These are phyloP conservation scores for Pleurotus tuber-regium DNA, from an alignment of 768 basidiomycete genomes.

Conservation along the genomic window DNA sequence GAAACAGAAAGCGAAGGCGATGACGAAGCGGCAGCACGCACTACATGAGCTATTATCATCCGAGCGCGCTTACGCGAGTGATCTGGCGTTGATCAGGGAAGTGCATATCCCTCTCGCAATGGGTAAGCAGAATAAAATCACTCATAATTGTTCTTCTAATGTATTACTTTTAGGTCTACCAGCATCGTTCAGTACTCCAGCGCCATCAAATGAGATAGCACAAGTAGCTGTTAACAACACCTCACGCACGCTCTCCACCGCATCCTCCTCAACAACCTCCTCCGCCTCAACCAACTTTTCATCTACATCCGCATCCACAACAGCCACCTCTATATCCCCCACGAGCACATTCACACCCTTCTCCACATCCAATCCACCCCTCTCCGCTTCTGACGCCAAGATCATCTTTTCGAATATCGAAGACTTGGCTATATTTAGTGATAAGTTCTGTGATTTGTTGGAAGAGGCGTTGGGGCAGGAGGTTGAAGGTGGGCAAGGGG, in stretches of 20 bases:
- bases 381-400: constrained; percentile 67
- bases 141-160: constrained; percentile 14
- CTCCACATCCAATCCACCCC: constrained; percentile 44
- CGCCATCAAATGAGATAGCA: background rate
- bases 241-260: constrained; percentile 1
- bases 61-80: constrained; percentile 81
- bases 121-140: constrained; percentile 42
- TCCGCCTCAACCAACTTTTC: constrained; percentile 47
- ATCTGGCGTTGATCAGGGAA: constrained; percentile 74
- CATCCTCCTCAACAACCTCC: constrained; percentile 32
- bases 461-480: constrained; percentile 64
- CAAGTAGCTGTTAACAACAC: background rate
- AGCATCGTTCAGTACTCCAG: constrained; percentile 12
- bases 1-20: constrained; percentile 19
- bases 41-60: constrained; percentile 75
- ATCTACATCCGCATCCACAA: constrained; percentile 46
- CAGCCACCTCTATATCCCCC: constrained; percentile 50
- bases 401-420: constrained; percentile 77
- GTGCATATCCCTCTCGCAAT: constrained; percentile 78
- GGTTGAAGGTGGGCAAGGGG: constrained; percentile 62
- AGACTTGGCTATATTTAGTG: constrained; percentile 72
- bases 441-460: constrained; percentile 60
- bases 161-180: constrained; percentile 21
- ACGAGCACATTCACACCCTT: constrained; percentile 27
- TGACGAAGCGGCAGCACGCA: constrained; percentile 76